A percentile compares a stretch with the other conserved stretches of the same genome.
Conservation (phyloP, 78 protist species). For the Tieghemostelium lacteum region DNA sequence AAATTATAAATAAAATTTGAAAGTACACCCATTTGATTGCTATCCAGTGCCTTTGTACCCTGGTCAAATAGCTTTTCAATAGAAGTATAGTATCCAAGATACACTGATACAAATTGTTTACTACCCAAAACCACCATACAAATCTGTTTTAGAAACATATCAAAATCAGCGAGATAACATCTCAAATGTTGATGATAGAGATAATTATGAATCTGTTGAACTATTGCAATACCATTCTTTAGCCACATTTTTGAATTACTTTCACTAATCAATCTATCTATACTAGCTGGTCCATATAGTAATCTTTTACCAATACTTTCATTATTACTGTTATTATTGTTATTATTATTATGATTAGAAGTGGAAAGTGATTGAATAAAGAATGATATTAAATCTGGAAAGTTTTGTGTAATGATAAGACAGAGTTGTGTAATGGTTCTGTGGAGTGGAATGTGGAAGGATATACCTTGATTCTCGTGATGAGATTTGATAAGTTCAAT, state of each 20-base stretch:
- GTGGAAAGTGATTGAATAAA: background rate
- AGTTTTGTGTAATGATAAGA: background rate
- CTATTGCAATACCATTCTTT: constrained; percentile 26
- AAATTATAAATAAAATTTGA: background rate
- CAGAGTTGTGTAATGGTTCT: background rate
- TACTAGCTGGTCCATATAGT: constrained; percentile 22
- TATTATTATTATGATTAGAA: background rate
- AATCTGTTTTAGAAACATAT: constrained; percentile 22
- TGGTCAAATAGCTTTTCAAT: background rate
- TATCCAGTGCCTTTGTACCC: background rate
- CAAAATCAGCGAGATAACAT: background rate
- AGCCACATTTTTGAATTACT: constrained; percentile 15
- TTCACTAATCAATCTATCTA: constrained; percentile 39
- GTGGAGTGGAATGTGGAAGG: constrained; percentile 31
- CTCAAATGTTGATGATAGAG: constrained; percentile 9
- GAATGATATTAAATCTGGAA: background rate
- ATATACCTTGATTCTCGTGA: background rate
- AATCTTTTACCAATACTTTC: no score
- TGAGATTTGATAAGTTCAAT: background rate
- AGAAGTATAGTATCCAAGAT: background rate
- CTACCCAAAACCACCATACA: background rate
- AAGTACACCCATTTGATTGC: constrained; percentile 8
- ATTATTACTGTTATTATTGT: no score
- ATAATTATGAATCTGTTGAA: constrained; percentile 2
- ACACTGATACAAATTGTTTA: background rate